A percentile compares a stretch with the other conserved stretches of the same genome.
These are phyloP conservation scores for Coleophoma cylindrospora DNA, from an alignment of 2,329 filamentous ascomycete species.

Conservation along the genomic window DNA sequence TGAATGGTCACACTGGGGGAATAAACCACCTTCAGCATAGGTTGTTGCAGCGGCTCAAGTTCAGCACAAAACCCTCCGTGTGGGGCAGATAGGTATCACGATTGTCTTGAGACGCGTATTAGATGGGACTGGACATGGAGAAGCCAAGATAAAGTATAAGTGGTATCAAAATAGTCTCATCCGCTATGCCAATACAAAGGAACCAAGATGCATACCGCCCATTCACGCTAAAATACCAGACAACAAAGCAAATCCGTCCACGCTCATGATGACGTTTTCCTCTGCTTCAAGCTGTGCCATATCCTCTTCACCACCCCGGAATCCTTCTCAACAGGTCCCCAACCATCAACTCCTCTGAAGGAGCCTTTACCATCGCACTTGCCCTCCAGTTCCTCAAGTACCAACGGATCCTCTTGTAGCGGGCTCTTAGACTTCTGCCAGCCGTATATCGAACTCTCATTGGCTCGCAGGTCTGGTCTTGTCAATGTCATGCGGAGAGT, in stretches of 20 bases:
- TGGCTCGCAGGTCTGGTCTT: conserved; percentile 74
- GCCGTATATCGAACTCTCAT: conserved; percentile 67
- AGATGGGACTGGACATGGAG: too few species aligned
- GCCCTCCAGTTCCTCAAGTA: conserved; percentile 49
- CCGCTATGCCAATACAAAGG: conserved; percentile 3
- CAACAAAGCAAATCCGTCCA: background rate
- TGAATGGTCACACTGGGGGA: too few species aligned
- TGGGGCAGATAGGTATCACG: too few species aligned
- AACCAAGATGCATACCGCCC: background rate
- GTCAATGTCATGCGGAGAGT: conserved; percentile 95
- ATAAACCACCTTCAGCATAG: too few species aligned
- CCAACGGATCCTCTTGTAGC: conserved; percentile 43
- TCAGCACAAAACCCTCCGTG: too few species aligned
- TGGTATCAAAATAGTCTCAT: conserved; percentile 15
- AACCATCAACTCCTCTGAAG: conserved; percentile 29
- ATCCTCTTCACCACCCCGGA: conserved; percentile 55
- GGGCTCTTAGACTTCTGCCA: conserved; percentile 45
- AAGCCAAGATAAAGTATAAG: background rate
- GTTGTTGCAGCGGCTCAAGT: too few species aligned
- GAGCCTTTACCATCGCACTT: conserved; percentile 39
- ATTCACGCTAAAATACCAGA: conserved; percentile 9
- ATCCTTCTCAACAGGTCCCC: conserved; percentile 40
- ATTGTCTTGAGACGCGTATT: too few species aligned
- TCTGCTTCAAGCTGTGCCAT: conserved; percentile 51
- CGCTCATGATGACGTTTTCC: conserved; percentile 12